Evolutionary conservation across 164 flowering plant genomes (phyloP).

Genomic region (Sedum album): DNA sequence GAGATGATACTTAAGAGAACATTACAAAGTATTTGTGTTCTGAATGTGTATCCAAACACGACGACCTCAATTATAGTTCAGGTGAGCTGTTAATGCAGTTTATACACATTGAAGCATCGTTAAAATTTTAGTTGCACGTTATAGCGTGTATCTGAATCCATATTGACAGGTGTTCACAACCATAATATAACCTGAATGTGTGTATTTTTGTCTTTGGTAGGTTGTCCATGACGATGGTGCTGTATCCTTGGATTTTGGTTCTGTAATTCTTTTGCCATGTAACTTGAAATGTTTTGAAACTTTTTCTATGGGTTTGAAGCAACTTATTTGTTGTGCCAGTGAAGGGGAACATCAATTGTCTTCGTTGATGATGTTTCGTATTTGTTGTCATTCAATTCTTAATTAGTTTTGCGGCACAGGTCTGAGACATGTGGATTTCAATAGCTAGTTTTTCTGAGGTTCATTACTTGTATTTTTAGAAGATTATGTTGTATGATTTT

Average conservation of each 20-base stretch:
- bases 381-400: neutral
- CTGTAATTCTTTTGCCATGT: neutral
- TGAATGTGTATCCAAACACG: constrained; percentile 79
- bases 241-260: constrained; percentile 54
- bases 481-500: neutral
- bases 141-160: neutral
- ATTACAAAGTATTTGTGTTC: constrained; percentile 68
- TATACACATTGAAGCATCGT: neutral
- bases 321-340: neutral
- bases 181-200: neutral
- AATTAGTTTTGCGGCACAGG: neutral
- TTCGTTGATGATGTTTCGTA: neutral
- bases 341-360: neutral
- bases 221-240: constrained; percentile 94
- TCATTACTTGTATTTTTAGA: neutral
- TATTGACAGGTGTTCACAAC: neutral
- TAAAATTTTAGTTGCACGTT: neutral
- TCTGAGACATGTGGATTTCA: neutral
- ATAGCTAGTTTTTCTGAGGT: neutral
- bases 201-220: constrained; percentile 37
- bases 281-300: neutral
- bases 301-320: neutral
- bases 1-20: constrained; percentile 86
- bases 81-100: constrained; percentile 27
- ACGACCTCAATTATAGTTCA: constrained; percentile 81